Percentiles rank a stretch among this genome's conserved stretches.
Evolutionary conservation across 495 filamentous ascomycete genomes (phyloP).

Genomic region (Corynascus novoguineensis): DNA sequence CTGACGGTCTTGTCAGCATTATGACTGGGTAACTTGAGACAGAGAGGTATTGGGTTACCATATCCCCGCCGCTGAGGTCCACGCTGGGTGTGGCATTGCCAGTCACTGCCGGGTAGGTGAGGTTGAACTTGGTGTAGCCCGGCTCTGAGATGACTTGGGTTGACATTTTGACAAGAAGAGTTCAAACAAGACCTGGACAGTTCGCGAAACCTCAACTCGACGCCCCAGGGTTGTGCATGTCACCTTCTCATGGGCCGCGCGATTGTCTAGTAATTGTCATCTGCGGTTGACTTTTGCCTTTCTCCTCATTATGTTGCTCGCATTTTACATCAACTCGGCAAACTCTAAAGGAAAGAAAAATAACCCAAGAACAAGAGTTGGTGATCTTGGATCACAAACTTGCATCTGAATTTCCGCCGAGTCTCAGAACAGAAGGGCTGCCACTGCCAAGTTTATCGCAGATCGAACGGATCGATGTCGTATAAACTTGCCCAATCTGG

Average conservation of each 20-base stretch:
- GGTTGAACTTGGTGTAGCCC: conserved; percentile 27
- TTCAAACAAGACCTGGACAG: not conserved
- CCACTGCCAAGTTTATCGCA: not conserved
- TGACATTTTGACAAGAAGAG: not conserved
- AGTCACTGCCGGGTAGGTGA: conserved; percentile 14
- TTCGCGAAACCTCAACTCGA: not conserved
- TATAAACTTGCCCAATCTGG: not conserved
- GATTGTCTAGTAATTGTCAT: too few species aligned
- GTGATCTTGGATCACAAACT: too few species aligned
- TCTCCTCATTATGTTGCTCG: too few species aligned
- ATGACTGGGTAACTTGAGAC: too few species aligned
- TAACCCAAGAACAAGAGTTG: too few species aligned
- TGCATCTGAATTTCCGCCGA: too few species aligned
- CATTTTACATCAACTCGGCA: too few species aligned
- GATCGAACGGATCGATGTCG: not conserved
- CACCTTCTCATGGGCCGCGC: not conserved
- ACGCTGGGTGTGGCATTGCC: not conserved
- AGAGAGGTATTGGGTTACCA: not conserved
- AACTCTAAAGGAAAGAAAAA: too few species aligned
- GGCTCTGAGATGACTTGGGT: conserved; percentile 14
- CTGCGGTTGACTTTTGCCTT: too few species aligned
- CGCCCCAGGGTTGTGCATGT: not conserved
- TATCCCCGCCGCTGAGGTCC: too few species aligned
- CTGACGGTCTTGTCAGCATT: not conserved
- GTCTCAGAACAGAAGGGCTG: not conserved